These are phyloP conservation scores for Grosmannia clavigera DNA, from an alignment of 2,329 filamentous ascomycete genomes.

Conservation along the genomic window DNA sequence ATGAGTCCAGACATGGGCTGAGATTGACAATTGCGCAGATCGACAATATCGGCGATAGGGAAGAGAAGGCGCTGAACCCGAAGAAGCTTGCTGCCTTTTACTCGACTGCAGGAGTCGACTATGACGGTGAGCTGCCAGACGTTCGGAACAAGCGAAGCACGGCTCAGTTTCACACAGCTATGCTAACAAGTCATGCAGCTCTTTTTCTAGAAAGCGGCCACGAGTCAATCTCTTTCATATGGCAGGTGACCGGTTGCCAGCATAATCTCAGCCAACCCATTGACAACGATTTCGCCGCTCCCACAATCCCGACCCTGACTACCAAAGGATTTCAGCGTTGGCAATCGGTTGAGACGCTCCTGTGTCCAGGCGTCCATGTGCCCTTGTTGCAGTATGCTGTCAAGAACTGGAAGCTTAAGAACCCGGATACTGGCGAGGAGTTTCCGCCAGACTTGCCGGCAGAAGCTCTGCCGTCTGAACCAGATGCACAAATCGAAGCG, in stretches of 20 bases:
- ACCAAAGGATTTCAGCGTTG: slow-evolving; percentile 78
- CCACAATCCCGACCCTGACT: slow-evolving; percentile 73
- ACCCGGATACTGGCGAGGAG: slow-evolving; percentile 58
- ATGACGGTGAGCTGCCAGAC: slow-evolving; percentile 43
- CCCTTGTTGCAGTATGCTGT: slow-evolving; percentile 73
- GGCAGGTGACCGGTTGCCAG: slow-evolving; percentile 80
- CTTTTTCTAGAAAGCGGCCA: slow-evolving; percentile 69
- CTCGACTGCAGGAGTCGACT: slow-evolving; percentile 60
- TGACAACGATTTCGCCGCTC: slow-evolving; percentile 58
- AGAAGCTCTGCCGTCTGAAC: slow-evolving; percentile 54
- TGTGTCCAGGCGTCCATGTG: slow-evolving; percentile 80
- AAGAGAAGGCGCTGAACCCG: slow-evolving; percentile 43
- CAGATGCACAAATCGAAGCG: slow-evolving; percentile 67
- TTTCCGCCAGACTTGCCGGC: slow-evolving; percentile 50
- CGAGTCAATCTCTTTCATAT: slow-evolving; percentile 77
- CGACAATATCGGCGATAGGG: slow-evolving; percentile 44
- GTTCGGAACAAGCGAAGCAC: not conserved
- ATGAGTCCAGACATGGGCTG: not conserved
- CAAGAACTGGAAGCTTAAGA: slow-evolving; percentile 59
- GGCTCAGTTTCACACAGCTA: not conserved
- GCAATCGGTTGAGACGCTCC: slow-evolving; percentile 81
- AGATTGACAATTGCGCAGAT: slow-evolving; percentile 28
- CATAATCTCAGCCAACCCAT: slow-evolving; percentile 76
- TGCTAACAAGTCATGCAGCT: slow-evolving; percentile 22
- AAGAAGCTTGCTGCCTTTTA: slow-evolving; percentile 68